A percentile compares a stretch with the other conserved stretches of the same genome.
Evolutionary conservation across 352 stramenopile species (phyloP).

Genomic region (Peronospora farinosa): DNA sequence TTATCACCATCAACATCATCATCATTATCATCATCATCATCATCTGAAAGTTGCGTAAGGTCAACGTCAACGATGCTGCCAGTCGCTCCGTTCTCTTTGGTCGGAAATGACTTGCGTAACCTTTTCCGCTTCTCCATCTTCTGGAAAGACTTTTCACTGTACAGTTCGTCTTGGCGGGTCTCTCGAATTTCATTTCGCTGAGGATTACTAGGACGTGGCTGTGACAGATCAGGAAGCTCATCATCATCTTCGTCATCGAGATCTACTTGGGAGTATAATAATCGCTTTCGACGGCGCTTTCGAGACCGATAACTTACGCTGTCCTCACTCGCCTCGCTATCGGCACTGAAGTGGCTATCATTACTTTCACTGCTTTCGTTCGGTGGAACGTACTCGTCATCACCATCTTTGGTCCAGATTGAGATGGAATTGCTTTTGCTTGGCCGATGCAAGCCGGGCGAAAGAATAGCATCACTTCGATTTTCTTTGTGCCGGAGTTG

Average conservation of each 20-base stretch:
- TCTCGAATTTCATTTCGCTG: conserved; percentile 1
- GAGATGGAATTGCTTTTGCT: conserved; percentile 10
- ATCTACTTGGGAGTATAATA: conserved; percentile 43
- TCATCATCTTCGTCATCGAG: conserved; percentile 44
- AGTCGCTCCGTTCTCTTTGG: conserved; percentile 8
- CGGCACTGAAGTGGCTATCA: conserved; percentile 11
- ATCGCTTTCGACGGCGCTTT: conserved; percentile 35
- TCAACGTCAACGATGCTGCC: conserved; percentile 16
- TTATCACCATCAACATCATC: conserved; percentile 3
- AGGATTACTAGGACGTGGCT: conserved; percentile 8
- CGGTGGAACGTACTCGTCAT: conserved; percentile 25
- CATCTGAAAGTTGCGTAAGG: conserved; percentile 20
- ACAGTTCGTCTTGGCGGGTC: conserved; percentile 3
- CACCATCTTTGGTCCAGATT: conserved; percentile 14
- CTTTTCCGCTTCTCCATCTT: conserved; percentile 23
- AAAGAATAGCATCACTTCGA: background rate
- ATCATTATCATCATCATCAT: conserved; percentile 4
- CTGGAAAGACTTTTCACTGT: conserved; percentile 2
- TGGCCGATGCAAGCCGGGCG: conserved; percentile 3
- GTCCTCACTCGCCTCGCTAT: conserved; percentile 11
- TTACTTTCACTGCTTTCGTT: conserved; percentile 24
- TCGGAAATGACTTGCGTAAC: conserved; percentile 5
- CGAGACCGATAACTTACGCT: conserved; percentile 5
- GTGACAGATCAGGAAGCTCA: conserved; percentile 34
- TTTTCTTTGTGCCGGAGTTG: conserved; percentile 4